Evolutionary conservation across 1,284 basidiomycete genomes (phyloP).

Genomic region (Cryptococcus sp.): DNA sequence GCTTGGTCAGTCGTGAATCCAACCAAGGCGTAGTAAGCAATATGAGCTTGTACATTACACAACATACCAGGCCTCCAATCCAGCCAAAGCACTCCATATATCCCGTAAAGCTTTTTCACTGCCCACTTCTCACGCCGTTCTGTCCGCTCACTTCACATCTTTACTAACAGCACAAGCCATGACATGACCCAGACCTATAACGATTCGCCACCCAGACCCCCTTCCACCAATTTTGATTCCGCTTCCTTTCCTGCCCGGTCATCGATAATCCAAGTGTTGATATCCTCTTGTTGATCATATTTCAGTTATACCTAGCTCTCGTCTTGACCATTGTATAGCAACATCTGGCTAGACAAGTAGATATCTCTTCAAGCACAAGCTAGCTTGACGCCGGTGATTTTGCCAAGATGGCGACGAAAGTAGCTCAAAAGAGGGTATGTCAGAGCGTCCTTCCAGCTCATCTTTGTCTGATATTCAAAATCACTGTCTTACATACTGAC

Average conservation of each 20-base stretch:
- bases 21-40: too few relatives aligned
- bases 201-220: too few relatives aligned
- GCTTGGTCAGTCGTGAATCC: too few relatives aligned
- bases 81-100: too few relatives aligned
- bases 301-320: not conserved
- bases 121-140: too few relatives aligned
- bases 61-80: too few relatives aligned
- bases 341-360: not conserved
- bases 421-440: constrained; percentile 48
- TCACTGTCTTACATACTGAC: not conserved
- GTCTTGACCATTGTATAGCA: not conserved
- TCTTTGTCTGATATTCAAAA: constrained; percentile 1
- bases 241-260: not conserved
- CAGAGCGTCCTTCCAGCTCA: not conserved
- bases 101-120: too few relatives aligned
- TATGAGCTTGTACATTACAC: too few relatives aligned
- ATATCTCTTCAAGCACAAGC: not conserved
- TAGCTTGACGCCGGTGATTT: not conserved
- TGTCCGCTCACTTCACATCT: too few relatives aligned
- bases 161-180: too few relatives aligned
- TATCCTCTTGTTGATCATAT: not conserved
- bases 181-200: too few relatives aligned
- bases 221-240: not conserved
- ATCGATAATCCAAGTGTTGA: not conserved
- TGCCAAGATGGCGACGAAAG: constrained; percentile 44